Percentiles rank a stretch among this genome's conserved stretches.
Evolutionary conservation across 352 stramenopile genomes (phyloP).

Genomic region (Phytopythium helicoides): DNA sequence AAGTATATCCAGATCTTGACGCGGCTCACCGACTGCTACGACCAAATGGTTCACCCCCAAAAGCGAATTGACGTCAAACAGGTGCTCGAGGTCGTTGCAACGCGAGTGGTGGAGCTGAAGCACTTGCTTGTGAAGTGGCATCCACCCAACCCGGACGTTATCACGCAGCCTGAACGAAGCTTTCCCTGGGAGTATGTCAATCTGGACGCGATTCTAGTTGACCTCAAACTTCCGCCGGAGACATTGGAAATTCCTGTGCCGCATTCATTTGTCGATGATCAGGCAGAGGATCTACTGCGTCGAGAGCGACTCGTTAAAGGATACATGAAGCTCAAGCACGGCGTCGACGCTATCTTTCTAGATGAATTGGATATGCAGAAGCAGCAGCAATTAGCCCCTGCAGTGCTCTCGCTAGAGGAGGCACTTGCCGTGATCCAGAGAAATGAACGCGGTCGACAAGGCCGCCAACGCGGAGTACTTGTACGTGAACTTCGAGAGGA

Average conservation of each 20-base stretch:
- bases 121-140: slow-evolving; percentile 94
- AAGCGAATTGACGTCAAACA: slow-evolving; percentile 94
- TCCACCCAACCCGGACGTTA: slow-evolving; percentile 88
- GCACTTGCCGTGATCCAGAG: slow-evolving; percentile 89
- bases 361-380: slow-evolving; percentile 29
- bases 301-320: slow-evolving; percentile 85
- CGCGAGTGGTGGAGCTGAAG: slow-evolving; percentile 85
- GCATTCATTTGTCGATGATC: slow-evolving; percentile 89
- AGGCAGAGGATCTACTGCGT: slow-evolving; percentile 45
- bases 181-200: slow-evolving; percentile 96
- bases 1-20: slow-evolving; percentile 93
- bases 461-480: slow-evolving; percentile 78
- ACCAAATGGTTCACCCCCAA: slow-evolving; percentile 93
- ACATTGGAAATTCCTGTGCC: slow-evolving; percentile 90
- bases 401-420: slow-evolving; percentile 52
- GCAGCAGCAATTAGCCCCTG: slow-evolving; percentile 26
- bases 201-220: slow-evolving; percentile 90
- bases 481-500: slow-evolving; percentile 84
- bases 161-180: slow-evolving; percentile 65
- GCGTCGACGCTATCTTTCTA: slow-evolving; percentile 60
- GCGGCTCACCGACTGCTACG: slow-evolving; percentile 89
- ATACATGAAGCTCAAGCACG: slow-evolving; percentile 90
- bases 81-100: slow-evolving; percentile 91
- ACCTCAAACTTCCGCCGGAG: slow-evolving; percentile 91
- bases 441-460: slow-evolving; percentile 90